A percentile compares a stretch with the other conserved stretches of the same genome.
These are phyloP conservation scores for Mucor mucedo DNA, from an alignment of 371 early-diverging fungal genomes.

Conservation along the genomic window DNA sequence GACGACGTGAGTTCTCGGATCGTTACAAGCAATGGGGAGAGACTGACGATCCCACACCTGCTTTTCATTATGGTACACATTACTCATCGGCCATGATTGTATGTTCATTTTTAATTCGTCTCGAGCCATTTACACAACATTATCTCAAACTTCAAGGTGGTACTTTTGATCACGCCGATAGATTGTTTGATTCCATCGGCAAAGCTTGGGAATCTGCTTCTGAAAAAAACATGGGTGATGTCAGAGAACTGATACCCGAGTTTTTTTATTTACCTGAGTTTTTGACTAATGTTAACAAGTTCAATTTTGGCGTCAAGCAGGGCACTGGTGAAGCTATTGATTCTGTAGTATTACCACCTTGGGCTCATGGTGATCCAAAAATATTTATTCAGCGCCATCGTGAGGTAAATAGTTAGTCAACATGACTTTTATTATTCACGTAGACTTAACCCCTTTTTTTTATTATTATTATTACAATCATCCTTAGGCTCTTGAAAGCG, in stretches of 20 bases:
- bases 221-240: slow-evolving; percentile 80
- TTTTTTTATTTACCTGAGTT: slow-evolving; percentile 91
- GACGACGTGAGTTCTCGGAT: slow-evolving; percentile 63
- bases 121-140: slow-evolving; percentile 87
- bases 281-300: slow-evolving; percentile 81
- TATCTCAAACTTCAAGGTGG: slow-evolving; percentile 82
- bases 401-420: slow-evolving; percentile 32
- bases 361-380: slow-evolving; percentile 86
- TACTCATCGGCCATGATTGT: slow-evolving; percentile 89
- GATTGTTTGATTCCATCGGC: slow-evolving; percentile 69
- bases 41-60: slow-evolving; percentile 71
- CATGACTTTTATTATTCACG: too few relatives aligned
- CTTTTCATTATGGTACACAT: slow-evolving; percentile 91
- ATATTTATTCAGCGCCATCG: slow-evolving; percentile 89
- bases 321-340: slow-evolving; percentile 77
- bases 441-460: too few relatives aligned
- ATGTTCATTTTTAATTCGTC: slow-evolving; percentile 80
- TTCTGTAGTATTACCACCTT: slow-evolving; percentile 81
- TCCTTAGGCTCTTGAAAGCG: slow-evolving; percentile 80
- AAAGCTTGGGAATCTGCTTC: slow-evolving; percentile 75
- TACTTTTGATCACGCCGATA: slow-evolving; percentile 88
- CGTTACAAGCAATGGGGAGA: slow-evolving; percentile 74
- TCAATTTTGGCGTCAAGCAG: slow-evolving; percentile 80
- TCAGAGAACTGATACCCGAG: slow-evolving; percentile 89
- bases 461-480: too few relatives aligned